Conservation (phyloP, 2,329 filamentous ascomycete genomes). For the Fusarium sp. region DNA sequence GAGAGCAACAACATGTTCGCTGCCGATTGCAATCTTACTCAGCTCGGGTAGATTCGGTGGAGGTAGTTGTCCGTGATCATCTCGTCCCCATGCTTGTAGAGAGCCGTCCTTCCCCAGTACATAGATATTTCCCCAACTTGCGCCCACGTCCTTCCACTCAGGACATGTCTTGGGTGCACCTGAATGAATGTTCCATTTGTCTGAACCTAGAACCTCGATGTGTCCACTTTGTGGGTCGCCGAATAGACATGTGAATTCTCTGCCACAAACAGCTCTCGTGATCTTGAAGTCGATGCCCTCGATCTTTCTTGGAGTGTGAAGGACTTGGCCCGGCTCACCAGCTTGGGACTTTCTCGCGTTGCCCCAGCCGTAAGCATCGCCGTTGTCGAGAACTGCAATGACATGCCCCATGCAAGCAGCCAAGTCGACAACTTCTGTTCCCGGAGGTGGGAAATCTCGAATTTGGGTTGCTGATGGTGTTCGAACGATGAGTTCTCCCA, state of each 20-base stretch:
- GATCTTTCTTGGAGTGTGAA: constrained; percentile 71
- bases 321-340: constrained; percentile 64
- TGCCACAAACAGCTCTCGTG: constrained; percentile 76
- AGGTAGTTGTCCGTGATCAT: constrained; percentile 85
- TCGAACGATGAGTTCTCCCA: constrained; percentile 62
- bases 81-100: constrained; percentile 80
- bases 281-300: constrained; percentile 68
- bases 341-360: constrained; percentile 86
- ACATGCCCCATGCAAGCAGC: constrained; percentile 82
- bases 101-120: constrained; percentile 69
- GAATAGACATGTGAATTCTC: constrained; percentile 84
- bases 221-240: constrained; percentile 64
- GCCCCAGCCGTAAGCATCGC: constrained; percentile 88
- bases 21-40: constrained; percentile 78
- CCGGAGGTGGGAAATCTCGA: constrained; percentile 70
- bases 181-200: constrained; percentile 75
- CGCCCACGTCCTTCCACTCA: constrained; percentile 74
- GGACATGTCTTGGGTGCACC: constrained; percentile 61
- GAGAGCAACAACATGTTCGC: constrained; percentile 86
- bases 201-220: constrained; percentile 74
- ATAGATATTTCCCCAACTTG: constrained; percentile 86
- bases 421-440: constrained; percentile 68
- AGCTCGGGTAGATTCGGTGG: constrained; percentile 68
- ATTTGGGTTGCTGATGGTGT: constrained; percentile 61
- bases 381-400: constrained; percentile 76